Evolutionary conservation across 176 grass and related monocot genomes (phyloP), one percentile per base, ranked within the genome.

Genomic region (Rhynchospora breviuscula): DNA sequence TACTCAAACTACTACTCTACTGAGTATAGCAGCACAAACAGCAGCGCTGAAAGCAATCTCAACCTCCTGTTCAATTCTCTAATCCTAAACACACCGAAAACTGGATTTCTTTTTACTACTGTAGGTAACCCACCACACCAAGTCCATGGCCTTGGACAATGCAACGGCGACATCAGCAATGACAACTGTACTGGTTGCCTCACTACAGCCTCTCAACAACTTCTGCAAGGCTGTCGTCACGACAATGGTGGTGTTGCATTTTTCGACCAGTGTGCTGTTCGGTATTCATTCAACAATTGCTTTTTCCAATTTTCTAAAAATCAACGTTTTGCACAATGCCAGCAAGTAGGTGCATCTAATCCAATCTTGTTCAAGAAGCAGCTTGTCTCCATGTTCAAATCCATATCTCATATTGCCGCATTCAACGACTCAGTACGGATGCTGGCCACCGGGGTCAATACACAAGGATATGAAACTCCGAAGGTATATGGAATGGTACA

Each of bases 111-210:
- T 10, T 15, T 4, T 31, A 64, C 19, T 0, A 51, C 59, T 23
- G 8, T 8, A 74, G 88, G 87, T 63, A 1, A 67, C 22, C 13
- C 61, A 44, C 83, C 87, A 2, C 69, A 92, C 46, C 64, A 1
- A 4, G 81, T 83, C 21, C 87, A 68, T 67, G 85, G 25, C 43
- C 88, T 92, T 0, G 66, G 70, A 44, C 85, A 90, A 40, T 92
- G 91, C 90, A 77, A 85, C 67, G 85, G 90, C 3, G 90, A 92
- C 68, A 47, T 76, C 53, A 78, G 59, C 1, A 46, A 89, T 7
- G 81, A 85, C 51, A 9, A 58, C 4, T 92, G 90, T 83, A 67
- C 61, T 21, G 13, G 23, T 21, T 91, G 90, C 87, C 73, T 91
- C 22, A 4, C 29, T 15, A 53, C 7, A 63, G 84, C 87, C 11